Base-by-base conservation (phyloP, 176 grass and related monocot genomes). In the Zea luxurians region DNA sequence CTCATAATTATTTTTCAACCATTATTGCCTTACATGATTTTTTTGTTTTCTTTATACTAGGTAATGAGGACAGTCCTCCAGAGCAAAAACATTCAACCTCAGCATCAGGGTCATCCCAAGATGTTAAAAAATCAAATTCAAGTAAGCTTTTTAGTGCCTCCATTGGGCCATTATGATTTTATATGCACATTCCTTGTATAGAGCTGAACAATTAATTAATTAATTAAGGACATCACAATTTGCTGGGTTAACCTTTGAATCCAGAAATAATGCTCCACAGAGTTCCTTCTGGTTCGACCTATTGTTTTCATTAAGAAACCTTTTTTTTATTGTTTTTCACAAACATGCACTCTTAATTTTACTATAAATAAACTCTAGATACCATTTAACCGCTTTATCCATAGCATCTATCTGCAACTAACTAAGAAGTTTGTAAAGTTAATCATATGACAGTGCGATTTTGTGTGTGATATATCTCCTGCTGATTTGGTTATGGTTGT, bases 51-150 rank as follows among this genome's bases (percentile, higher is more conserved):
- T 76, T 75, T 45, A 73, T 72, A 68, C 48, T 75, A 86, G 88
- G 47, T 79, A 72, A 79, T 40, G 84, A 34, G 3, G 69, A 79
- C 64, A 86, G 64, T 79, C 75, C 69, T 83, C 36, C 55, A 38
- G 80, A 86, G 13, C 54, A 80, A 78, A 90, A 86, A 54, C 35
- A 64, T 70, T 45, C 54, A 4, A 53, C 48, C 71, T 83, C 83
- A 49, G 48, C 61, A 54, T 82, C 83, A 64, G 79, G 68, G 48
- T 68, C 88, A 82, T 82, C 38, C 16, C 79, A 90, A 61, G 79
- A 90, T 49, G 57, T 57, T 70, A 83, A 80, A 52, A 78, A 83
- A 20, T 75, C 83, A 12, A 86, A 78, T 83, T 70, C 84, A 83
- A 65, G 88, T 83, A 86, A 86, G 46, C 10, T 45, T 83, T 78